A percentile compares a stretch with the other conserved stretches of the same genome.
phyloP scores from a whole-genome alignment of 208 protist genomes.

The Histomonas meleagridis region DNA sequence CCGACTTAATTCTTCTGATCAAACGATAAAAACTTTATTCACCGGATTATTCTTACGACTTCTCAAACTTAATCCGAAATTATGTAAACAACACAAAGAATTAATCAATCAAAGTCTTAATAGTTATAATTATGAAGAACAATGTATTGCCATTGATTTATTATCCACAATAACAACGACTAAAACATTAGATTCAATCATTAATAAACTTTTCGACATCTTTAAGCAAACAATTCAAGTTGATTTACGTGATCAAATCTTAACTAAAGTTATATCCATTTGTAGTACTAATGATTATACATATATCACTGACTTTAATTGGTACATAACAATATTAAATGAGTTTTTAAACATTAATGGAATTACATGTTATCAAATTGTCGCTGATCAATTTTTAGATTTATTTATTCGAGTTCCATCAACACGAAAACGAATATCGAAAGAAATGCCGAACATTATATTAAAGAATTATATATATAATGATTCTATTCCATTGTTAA shows the following conservation, averaged over 20 bases:
- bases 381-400: background rate
- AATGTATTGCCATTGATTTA: background rate
- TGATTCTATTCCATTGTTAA: background rate
- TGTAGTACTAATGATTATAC: background rate
- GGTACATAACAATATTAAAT: background rate
- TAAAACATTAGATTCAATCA: background rate
- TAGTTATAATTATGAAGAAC: background rate
- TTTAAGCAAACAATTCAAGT: background rate
- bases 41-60: background rate
- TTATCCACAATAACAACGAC: background rate
- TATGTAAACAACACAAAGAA: background rate
- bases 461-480: background rate
- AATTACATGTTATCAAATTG: background rate
- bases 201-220: background rate
- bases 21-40: background rate
- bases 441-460: background rate
- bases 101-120: background rate
- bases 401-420: background rate
- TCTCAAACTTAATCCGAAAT: background rate
- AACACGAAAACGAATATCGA: background rate
- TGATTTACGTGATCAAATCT: background rate
- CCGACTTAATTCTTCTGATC: background rate
- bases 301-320: background rate
- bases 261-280: background rate
- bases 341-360: background rate